Base-by-base conservation (phyloP, 208 protist species). In the Phytomonas sp. region DNA sequence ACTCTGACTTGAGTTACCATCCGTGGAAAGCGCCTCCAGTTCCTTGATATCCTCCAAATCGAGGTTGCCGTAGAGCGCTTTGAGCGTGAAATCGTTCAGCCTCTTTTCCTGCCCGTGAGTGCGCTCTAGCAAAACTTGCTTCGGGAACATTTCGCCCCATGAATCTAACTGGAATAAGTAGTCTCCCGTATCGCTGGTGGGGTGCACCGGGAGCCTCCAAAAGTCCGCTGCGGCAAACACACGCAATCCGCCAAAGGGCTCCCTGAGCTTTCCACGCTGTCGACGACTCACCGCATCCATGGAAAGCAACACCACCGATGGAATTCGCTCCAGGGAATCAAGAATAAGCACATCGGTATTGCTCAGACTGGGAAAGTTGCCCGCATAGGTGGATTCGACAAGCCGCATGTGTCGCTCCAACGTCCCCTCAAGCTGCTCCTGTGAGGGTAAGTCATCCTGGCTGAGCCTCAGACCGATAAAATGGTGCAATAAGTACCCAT, bases 141-240 rank as follows among this genome's bases (percentile, higher is more conserved):
- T 59, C 9, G 91, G 91, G 71, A 96, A 96, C 4, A 92, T 56
- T 23, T 76, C 67, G 0, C 80, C 62, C 87, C 88, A 96, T 69
- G 84, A 71, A 60, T 77, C 76, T 23, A 91, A 74, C 73, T 96
- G 91, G 65, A 84, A 96, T 23, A 91, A 62, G 60, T 96, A 93
- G 31, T 88, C 91, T 17, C 88, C 88, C 0, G 81, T 92, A 77
- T 94, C 88, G 68, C 85, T 92, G 68, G 78, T 79, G 1, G 91
- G 91, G 60, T 88, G 79, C 26, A 96, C 91, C 0, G 83, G 84
- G 28, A 96, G 74, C 0, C 68, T 77, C 88, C 91, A 96, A 67
- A 96, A 96, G 67, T 96, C 87, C 17, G 87, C 91, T 20, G 83
- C 75, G 43, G 87, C 91, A 71, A 85, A 91, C 20, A 96, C 83